A percentile compares a stretch with the other conserved stretches of the same genome.
Conservation (phyloP, 331 rosid species). For the Rosa hybrid region DNA sequence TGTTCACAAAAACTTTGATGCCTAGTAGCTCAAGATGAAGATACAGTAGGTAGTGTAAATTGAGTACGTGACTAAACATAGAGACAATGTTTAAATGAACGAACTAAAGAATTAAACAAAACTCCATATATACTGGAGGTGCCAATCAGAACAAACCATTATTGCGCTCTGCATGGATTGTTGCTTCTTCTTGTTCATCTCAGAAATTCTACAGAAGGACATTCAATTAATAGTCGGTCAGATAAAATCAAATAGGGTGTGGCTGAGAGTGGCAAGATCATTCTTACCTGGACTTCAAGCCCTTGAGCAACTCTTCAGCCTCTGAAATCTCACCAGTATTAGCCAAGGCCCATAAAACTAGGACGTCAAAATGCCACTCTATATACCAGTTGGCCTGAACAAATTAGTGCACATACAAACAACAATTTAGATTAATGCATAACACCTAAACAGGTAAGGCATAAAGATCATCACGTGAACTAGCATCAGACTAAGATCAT, state of each 20-base stretch:
- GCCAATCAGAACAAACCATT: slow-evolving; percentile 48
- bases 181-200: slow-evolving; percentile 64
- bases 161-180: slow-evolving; percentile 56
- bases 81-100: slow-evolving; percentile 1
- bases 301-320: slow-evolving; percentile 66
- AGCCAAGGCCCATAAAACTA: slow-evolving; percentile 75
- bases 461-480: not conserved
- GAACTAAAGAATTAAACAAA: not conserved
- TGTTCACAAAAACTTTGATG: not conserved
- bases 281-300: slow-evolving; percentile 65
- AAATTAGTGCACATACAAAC: slow-evolving; percentile 13
- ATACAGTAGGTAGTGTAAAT: not conserved
- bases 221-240: slow-evolving; percentile 7
- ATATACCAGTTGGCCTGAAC: slow-evolving; percentile 74
- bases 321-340: slow-evolving; percentile 47
- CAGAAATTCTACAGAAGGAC: slow-evolving; percentile 44
- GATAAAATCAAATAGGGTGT: not conserved
- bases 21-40: not conserved
- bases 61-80: not conserved
- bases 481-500: not conserved
- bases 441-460: not conserved
- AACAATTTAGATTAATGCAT: not conserved
- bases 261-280: slow-evolving; percentile 21
- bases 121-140: not conserved
- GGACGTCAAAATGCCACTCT: slow-evolving; percentile 75